Base-by-base conservation (phyloP, 2,329 filamentous ascomycete genomes). In the Paraphoma sp. region DNA sequence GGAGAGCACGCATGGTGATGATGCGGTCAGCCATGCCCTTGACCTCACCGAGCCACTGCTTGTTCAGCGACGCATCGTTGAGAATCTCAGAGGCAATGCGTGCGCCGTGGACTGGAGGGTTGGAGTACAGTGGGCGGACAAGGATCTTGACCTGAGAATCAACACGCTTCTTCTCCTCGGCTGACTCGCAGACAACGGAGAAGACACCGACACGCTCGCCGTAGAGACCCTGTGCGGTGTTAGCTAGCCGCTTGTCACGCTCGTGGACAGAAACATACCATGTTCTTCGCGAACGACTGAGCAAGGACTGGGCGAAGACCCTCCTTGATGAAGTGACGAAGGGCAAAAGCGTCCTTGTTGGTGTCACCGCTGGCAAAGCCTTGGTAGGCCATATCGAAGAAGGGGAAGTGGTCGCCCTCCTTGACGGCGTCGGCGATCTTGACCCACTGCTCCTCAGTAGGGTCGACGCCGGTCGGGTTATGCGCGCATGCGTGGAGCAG, bases 371-470 rank as follows among this genome's bases (percentile, higher is more conserved):
- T 95, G 70, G 94, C 94, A 75, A 99, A 98, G 71, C 94, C 94
- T 83, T 99, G 94, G 86, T 99, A 99, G 64, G 94, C 94, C 93
- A 97, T 97, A 80, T 98, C 94, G 83, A 98, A 99, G 87, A 99
- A 97, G 71, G 92, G 89, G 78, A 90, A 96, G 86, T 98, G 94
- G 48, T 85, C 88, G 78, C 90, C 88, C 76, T 87, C 86, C 86
- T 96, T 96, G 79, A 97, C 88, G 60, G 89, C 90, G 59, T 90
- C 82, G 79, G 91, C 92, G 78, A 99, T 95, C 82, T 94, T 84
- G 80, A 87, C 87, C 94, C 94, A 98, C 84, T 98, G 94, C 78
- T 92, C 90, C 71, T 87, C 82, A 42, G 91, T 97, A 36, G 94
- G 95, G 81, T 98, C 94, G 72, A 98, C 90, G 77, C 94, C 94